Evolutionary conservation across 1,284 basidiomycete species (phyloP).

Genomic region (Trichosporon coremiiforme): DNA sequence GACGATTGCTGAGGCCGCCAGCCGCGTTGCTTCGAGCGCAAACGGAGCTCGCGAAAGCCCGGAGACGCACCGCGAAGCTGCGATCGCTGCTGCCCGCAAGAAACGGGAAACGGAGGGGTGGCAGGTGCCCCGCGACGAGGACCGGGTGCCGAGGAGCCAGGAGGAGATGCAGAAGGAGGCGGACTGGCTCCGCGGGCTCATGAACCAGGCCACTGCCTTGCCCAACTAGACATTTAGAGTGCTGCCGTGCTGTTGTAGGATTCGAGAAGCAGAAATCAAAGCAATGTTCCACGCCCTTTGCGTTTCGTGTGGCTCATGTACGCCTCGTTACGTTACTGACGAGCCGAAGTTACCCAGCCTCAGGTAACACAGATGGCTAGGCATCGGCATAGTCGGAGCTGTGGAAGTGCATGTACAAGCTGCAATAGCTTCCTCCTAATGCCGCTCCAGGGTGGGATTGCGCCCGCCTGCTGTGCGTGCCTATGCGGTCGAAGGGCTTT

Average conservation of each 20-base stretch:
- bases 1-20: not conserved
- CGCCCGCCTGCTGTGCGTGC: not conserved
- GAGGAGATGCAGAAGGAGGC: slow-evolving; percentile 79
- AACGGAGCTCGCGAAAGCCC: not conserved
- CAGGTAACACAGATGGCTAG: too few relatives aligned
- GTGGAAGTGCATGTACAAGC: too few relatives aligned
- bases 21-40: not conserved
- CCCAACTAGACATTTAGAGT: slow-evolving; percentile 1
- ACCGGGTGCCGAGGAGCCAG: slow-evolving; percentile 65
- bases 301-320: too few relatives aligned
- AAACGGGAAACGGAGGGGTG: slow-evolving; percentile 50
- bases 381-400: not conserved
- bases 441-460: not conserved
- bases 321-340: not conserved
- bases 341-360: too few relatives aligned
- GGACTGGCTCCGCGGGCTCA: slow-evolving; percentile 59
- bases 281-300: too few relatives aligned
- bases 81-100: slow-evolving; percentile 23
- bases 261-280: not conserved
- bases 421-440: too few relatives aligned
- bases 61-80: not conserved
- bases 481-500: not conserved
- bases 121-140: slow-evolving; percentile 67
- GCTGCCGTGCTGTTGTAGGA: not conserved
- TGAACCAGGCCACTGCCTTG: not conserved